Conservation (phyloP, 2,329 filamentous ascomycete genomes). For the Xylaria sp. region DNA sequence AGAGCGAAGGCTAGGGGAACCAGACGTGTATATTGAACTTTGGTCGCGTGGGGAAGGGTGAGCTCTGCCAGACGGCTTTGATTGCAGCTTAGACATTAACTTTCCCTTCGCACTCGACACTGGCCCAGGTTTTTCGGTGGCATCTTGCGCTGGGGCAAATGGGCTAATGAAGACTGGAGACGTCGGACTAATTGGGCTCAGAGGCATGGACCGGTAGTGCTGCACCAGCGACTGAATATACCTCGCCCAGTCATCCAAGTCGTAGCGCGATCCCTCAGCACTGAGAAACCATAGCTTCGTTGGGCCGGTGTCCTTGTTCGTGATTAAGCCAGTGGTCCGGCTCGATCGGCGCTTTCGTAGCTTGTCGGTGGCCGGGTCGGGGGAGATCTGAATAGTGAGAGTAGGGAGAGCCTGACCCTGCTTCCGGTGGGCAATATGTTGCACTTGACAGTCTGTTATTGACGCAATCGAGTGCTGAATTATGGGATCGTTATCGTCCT, state of each 20-base stretch:
- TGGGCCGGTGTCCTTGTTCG: conserved; percentile 55
- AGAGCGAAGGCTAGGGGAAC: conserved; percentile 65
- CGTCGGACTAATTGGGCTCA: conserved; percentile 58
- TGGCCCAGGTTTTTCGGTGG: conserved; percentile 49
- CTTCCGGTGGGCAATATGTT: conserved; percentile 65
- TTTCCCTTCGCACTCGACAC: conserved; percentile 51
- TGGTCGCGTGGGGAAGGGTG: conserved; percentile 55
- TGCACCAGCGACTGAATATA: conserved; percentile 55
- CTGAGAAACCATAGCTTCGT: conserved; percentile 63
- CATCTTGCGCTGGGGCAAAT: conserved; percentile 52
- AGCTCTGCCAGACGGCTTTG: conserved; percentile 56
- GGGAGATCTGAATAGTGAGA: conserved; percentile 60
- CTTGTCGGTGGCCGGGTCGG: conserved; percentile 60
- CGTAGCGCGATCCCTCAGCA: conserved; percentile 56
- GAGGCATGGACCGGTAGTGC: conserved; percentile 52
- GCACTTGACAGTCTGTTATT: conserved; percentile 63
- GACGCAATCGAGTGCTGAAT: conserved; percentile 59
- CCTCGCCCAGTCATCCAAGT: conserved; percentile 65
- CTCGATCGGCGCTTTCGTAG: conserved; percentile 69
- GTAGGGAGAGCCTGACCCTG: conserved; percentile 65
- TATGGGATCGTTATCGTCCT: conserved; percentile 61
- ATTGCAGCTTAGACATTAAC: conserved; percentile 48
- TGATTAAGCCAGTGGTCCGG: conserved; percentile 61
- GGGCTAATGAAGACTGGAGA: conserved; percentile 62
- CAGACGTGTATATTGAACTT: conserved; percentile 59